Evolutionary conservation across 2,329 filamentous ascomycete genomes (phyloP).

Genomic region (Fusarium sarcochroum): DNA sequence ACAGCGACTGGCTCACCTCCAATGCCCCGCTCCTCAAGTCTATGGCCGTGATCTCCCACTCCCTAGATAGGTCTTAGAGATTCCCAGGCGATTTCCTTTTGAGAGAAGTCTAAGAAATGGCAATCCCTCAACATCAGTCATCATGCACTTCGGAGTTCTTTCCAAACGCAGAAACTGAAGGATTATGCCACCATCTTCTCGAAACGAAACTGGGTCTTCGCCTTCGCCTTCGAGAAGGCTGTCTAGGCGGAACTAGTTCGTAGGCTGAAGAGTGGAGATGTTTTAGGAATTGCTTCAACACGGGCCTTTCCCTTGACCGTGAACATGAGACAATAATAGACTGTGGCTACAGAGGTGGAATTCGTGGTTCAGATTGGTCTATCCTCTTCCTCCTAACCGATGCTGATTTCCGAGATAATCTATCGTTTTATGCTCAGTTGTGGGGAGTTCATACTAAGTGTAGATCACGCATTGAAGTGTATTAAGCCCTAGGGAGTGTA

Average conservation of each 20-base stretch:
- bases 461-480: conserved; percentile 3
- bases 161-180: conserved; percentile 1
- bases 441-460: conserved; percentile 3
- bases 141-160: conserved; percentile 8
- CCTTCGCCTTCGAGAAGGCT: conserved; percentile 26
- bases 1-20: too few species aligned
- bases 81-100: background rate
- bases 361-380: conserved; percentile 10
- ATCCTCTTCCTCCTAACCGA: conserved; percentile 3
- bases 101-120: background rate
- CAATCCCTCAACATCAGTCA: background rate
- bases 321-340: conserved; percentile 17
- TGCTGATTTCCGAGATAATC: conserved; percentile 25
- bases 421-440: conserved; percentile 6
- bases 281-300: conserved; percentile 20
- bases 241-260: conserved; percentile 9
- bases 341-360: conserved; percentile 6
- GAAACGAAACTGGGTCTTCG: conserved; percentile 15
- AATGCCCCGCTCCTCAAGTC: background rate
- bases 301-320: conserved; percentile 21
- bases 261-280: conserved; percentile 21
- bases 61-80: background rate
- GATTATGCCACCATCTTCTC: conserved; percentile 15
- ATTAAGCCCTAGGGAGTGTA: too few species aligned
- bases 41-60: background rate